phyloP scores from a whole-genome alignment of 371 early-diverging fungal genomes.

The Coemansia sp. region DNA sequence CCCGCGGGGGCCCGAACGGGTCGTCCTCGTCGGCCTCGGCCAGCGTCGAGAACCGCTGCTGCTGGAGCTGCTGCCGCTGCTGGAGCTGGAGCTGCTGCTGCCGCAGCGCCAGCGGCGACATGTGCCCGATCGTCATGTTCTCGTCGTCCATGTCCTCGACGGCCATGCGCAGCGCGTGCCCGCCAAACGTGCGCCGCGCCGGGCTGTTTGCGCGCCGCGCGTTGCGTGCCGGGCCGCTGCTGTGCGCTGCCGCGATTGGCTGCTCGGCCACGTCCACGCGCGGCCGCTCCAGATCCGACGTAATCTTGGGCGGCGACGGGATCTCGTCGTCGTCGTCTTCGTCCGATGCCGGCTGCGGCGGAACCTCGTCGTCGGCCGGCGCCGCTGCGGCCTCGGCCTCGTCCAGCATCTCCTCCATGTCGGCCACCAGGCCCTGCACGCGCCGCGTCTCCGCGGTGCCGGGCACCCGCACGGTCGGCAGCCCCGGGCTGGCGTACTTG shows the following conservation, averaged over 20 bases:
- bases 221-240: no score
- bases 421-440: constrained; percentile 31
- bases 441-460: constrained; percentile 2
- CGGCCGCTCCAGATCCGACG: constrained; percentile 24
- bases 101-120: constrained; percentile 43
- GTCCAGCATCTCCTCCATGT: constrained; percentile 45
- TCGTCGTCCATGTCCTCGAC: constrained; percentile 30
- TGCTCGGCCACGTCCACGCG: constrained; percentile 14
- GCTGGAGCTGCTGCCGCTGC: constrained; percentile 3
- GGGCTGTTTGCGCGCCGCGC: not conserved
- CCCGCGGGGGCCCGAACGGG: constrained; percentile 35
- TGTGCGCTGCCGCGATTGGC: not conserved
- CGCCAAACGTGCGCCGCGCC: constrained; percentile 32
- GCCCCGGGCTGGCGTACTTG: constrained; percentile 38
- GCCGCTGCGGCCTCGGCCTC: constrained; percentile 19
- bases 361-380: not conserved
- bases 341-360: not conserved
- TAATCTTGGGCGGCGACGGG: constrained; percentile 39
- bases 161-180: constrained; percentile 19
- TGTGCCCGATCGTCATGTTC: constrained; percentile 46
- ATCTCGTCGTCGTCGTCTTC: constrained; percentile 27
- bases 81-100: constrained; percentile 1
- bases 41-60: constrained; percentile 20
- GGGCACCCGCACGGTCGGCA: not conserved
- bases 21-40: constrained; percentile 20